phyloP scores from a whole-genome alignment of 179 eudicot species.

The Silene noctiflora region DNA sequence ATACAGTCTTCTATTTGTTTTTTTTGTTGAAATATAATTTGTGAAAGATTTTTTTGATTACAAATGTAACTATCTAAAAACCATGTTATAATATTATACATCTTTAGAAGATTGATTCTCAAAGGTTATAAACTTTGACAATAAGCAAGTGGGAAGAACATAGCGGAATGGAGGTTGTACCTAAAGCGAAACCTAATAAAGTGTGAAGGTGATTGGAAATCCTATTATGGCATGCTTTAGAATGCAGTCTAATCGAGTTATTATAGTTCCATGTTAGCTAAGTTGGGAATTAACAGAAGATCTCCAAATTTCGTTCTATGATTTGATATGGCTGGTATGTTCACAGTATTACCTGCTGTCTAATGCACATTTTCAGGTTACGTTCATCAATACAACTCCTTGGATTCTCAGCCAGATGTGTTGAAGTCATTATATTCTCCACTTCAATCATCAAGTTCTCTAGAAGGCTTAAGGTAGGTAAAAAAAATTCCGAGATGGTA shows the following conservation, averaged over 20 bases:
- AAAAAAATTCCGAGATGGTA: not conserved
- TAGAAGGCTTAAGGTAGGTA: slow-evolving; percentile 83
- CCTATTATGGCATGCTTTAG: too few relatives aligned
- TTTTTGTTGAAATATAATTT: too few relatives aligned
- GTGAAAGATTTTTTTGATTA: too few relatives aligned
- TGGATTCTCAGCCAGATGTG: slow-evolving; percentile 94
- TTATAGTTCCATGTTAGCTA: not conserved
- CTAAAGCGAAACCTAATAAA: too few relatives aligned
- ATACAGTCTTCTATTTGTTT: too few relatives aligned
- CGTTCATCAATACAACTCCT: slow-evolving; percentile 84
- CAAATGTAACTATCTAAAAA: too few relatives aligned
- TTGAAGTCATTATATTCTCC: slow-evolving; percentile 94
- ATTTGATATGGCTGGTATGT: not conserved
- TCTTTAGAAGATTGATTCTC: too few relatives aligned
- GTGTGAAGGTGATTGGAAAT: too few relatives aligned
- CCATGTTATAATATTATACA: too few relatives aligned
- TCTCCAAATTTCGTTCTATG: not conserved
- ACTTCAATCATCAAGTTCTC: slow-evolving; percentile 77
- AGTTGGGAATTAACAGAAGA: not conserved
- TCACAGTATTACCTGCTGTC: not conserved
- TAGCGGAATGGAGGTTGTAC: too few relatives aligned
- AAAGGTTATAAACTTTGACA: too few relatives aligned
- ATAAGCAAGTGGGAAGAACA: too few relatives aligned
- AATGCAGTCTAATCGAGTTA: not conserved
- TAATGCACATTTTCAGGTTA: slow-evolving; percentile 46